Evolutionary conservation across 495 filamentous ascomycete genomes (phyloP), one percentile per base, ranked within the genome.

Genomic region (Podospora pseudoanserina): DNA sequence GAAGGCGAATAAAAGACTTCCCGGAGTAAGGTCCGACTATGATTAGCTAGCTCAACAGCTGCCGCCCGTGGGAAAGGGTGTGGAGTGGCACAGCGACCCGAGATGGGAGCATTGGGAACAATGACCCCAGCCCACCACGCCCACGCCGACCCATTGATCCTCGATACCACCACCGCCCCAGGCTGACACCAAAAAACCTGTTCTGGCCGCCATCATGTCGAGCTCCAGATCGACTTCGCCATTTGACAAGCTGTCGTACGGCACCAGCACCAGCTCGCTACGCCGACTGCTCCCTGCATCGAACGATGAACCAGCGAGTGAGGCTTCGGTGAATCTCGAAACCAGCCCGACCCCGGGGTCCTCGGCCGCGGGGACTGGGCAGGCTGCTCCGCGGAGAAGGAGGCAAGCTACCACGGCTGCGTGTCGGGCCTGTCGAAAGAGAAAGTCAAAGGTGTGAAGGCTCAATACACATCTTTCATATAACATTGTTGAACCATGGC

Each of bases 361-460:
- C 28, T 19, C 34, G 28, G 20, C 60, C 20, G 5, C 5, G 44
- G 19, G 30, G 16, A 13, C 5, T 56, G 19, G 30, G 16, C 58
- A 13, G 49, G n/a, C 68, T 27, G 23, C 34, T 57, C 60, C 61
- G 61, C 32, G 28, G 39, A 73, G 69, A 71, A 79, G 65, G 67
- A 76, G 80, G 58, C 83, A 84, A 49, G 80, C 86, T 2, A 84
- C 74, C 7, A 73, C 83, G 3, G 82, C 82, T 4, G 85, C 85
- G 0, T 87, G 85, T 65, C 78, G 85, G 30, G 80, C 84, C 0
- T 87, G 85, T 70, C 76, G 85, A 39, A 85, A 78, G 66, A 78
- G 85, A 56, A 87, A 87, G 66, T 85, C 83, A 39, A 87, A 85
- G 79, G 85, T 84, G 66, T 5, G 77, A 32, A 32, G 30, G 63